Evolutionary conservation across 2,329 filamentous ascomycete genomes (phyloP), one percentile per base, ranked within the genome.

Genomic region (Aulographum hederae): DNA sequence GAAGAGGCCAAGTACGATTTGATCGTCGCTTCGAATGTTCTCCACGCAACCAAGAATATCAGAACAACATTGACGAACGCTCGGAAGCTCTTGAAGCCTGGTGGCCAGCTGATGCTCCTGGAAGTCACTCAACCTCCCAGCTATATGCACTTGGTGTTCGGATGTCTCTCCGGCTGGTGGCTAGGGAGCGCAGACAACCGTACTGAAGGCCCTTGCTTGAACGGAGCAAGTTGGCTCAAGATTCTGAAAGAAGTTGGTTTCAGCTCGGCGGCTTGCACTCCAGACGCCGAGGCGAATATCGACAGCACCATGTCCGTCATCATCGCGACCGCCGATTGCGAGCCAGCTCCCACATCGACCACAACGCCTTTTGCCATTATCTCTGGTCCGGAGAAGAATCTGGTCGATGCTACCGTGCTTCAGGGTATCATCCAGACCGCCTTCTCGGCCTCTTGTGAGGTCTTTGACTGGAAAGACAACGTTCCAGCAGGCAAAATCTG

Each of bases 161-260:
- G 44, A 5, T 32, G 41, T 2, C 32, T 48, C 11, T 39, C 41
- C 6, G 44, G 40, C 4, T 46, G 43, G 42, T 48, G 46, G 46
- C 21, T 39, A 4, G 37, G 38, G 4, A 26, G 17, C 5, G 25
- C 8, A 3, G 31, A 33, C 14, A 18, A 18, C 3, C 25, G 31
- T 13, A 11, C 8, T n/a, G 31, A 18, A 8, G 23, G 4, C 12
- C 14, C 31, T 8, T 25, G 13, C 12, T 15, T 34, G 4, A 12
- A 14, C 13, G 16, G 15, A 12, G 18, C 12, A 8, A 11, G 27
- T 3, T 34, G 32, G 32, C 18, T 20, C 14, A 14, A 13, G 5
- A 23, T 18, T 4, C 12, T 19, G 10, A 23, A 10, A 12, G 23
- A 31, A 6, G 18, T n/a, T 8, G 32, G 32, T 12, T 34, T 34